phyloP scores from a whole-genome alignment of 306 rosid genomes.

The Astragalus glycyphyllos region DNA sequence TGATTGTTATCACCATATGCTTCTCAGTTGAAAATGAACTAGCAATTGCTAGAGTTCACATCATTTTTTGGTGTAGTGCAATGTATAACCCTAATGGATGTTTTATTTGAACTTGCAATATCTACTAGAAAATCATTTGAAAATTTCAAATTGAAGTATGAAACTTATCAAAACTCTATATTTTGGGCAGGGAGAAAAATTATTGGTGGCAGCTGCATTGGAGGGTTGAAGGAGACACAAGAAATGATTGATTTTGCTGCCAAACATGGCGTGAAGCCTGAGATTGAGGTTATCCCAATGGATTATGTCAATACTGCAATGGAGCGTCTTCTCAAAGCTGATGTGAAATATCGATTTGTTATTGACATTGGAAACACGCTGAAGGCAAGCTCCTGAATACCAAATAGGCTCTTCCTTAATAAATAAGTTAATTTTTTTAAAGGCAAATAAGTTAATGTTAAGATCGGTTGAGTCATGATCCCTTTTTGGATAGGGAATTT shows the following conservation, averaged over 20 bases:
- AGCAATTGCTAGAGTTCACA: no score
- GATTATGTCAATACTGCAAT: slow-evolving; percentile 61
- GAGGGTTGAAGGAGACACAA: slow-evolving; percentile 62
- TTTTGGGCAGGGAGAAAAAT: slow-evolving; percentile 49
- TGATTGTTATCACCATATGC: no score
- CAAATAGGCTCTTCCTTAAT: neutral
- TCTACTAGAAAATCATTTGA: neutral
- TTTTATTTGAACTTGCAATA: no score
- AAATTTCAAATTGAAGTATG: neutral
- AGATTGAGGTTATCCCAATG: slow-evolving; percentile 52
- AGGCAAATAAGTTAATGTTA: neutral
- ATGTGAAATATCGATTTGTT: slow-evolving; percentile 68
- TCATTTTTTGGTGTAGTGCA: no score
- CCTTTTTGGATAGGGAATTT: neutral
- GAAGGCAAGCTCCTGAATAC: slow-evolving; percentile 35
- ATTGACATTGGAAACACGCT: slow-evolving; percentile 56
- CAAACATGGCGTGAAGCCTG: slow-evolving; percentile 52
- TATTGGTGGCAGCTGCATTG: slow-evolving; percentile 48
- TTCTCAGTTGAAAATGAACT: no score
- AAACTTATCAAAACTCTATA: neutral
- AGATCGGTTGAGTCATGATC: neutral
- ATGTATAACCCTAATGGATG: no score
- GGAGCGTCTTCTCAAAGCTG: slow-evolving; percentile 52
- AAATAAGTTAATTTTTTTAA: no score
- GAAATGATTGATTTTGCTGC: slow-evolving; percentile 67